Percentiles rank a stretch among this genome's conserved stretches.
Conservation (phyloP, 2,329 filamentous ascomycete genomes). For the Fusarium lateritium region DNA sequence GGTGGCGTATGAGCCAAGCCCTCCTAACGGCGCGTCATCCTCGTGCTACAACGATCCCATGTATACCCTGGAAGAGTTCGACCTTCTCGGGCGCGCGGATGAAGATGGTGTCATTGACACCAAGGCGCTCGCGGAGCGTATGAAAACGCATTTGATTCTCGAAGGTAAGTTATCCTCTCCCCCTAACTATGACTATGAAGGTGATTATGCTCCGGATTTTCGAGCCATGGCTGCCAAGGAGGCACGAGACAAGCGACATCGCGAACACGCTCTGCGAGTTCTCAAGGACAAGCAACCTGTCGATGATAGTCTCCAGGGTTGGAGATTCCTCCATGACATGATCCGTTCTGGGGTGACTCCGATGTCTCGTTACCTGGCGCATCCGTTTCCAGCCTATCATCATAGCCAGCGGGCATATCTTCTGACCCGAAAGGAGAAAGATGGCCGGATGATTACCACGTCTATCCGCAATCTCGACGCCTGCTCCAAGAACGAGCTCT, state of each 20-base stretch:
- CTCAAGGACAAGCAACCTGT: neutral
- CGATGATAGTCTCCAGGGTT: conserved; percentile 16
- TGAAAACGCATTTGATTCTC: conserved; percentile 16
- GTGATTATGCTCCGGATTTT: conserved; percentile 2
- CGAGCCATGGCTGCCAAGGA: conserved; percentile 2
- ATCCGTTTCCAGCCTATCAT: conserved; percentile 11
- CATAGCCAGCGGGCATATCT: conserved; percentile 29
- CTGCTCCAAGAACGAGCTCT: conserved; percentile 27
- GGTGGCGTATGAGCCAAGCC: neutral
- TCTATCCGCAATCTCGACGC: conserved; percentile 22
- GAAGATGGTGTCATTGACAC: neutral
- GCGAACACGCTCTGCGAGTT: neutral
- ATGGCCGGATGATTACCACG: conserved; percentile 2
- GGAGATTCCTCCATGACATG: conserved; percentile 26
- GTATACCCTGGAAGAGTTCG: conserved; percentile 8
- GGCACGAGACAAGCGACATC: neutral
- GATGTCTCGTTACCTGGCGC: neutral
- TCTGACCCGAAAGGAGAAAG: neutral
- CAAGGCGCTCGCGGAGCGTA: conserved; percentile 13
- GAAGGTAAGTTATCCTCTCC: conserved; percentile 25
- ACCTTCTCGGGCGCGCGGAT: neutral
- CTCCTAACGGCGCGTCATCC: neutral
- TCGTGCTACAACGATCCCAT: neutral
- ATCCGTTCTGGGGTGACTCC: conserved; percentile 8
- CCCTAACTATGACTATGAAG: conserved; percentile 22